Evolutionary conservation across 495 filamentous ascomycete species (phyloP).

Genomic region (Wilcoxina mikolae): DNA sequence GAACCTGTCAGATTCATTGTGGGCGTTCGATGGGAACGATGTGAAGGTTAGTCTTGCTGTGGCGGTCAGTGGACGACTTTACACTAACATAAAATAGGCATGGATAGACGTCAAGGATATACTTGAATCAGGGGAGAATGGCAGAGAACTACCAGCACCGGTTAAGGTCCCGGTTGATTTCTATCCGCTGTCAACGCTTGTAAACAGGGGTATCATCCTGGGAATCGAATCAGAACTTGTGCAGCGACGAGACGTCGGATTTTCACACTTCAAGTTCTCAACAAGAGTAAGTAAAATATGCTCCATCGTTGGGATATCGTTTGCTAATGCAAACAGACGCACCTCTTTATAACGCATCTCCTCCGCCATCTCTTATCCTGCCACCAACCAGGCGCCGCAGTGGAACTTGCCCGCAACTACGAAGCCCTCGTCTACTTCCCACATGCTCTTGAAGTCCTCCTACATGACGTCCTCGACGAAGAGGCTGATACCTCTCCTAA

Average conservation of each 20-base stretch:
- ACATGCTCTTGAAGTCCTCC: conserved; percentile 79
- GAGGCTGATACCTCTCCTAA: conserved; percentile 51
- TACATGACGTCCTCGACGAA: conserved; percentile 87
- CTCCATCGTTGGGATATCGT: not conserved
- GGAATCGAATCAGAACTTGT: conserved; percentile 85
- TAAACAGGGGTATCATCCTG: conserved; percentile 73
- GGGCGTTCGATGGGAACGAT: conserved; percentile 78
- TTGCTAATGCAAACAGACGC: conserved; percentile 40
- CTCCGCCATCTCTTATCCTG: conserved; percentile 59
- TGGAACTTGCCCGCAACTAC: conserved; percentile 51
- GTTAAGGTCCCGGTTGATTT: conserved; percentile 66
- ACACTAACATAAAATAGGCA: conserved; percentile 33
- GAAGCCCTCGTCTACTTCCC: conserved; percentile 62
- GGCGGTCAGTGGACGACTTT: too few relatives aligned
- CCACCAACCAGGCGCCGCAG: conserved; percentile 51
- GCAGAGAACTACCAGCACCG: conserved; percentile 45
- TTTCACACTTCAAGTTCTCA: conserved; percentile 70
- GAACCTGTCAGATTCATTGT: conserved; percentile 71
- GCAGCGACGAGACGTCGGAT: conserved; percentile 76
- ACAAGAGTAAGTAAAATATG: conserved; percentile 49
- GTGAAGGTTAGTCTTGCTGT: conserved; percentile 32
- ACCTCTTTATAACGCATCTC: conserved; percentile 79
- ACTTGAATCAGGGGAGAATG: conserved; percentile 44
- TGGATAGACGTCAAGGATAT: conserved; percentile 91
- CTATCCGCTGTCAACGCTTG: conserved; percentile 75